Base-by-base conservation (phyloP, 2,329 filamentous ascomycete genomes). In the Fusarium miscanthi region DNA sequence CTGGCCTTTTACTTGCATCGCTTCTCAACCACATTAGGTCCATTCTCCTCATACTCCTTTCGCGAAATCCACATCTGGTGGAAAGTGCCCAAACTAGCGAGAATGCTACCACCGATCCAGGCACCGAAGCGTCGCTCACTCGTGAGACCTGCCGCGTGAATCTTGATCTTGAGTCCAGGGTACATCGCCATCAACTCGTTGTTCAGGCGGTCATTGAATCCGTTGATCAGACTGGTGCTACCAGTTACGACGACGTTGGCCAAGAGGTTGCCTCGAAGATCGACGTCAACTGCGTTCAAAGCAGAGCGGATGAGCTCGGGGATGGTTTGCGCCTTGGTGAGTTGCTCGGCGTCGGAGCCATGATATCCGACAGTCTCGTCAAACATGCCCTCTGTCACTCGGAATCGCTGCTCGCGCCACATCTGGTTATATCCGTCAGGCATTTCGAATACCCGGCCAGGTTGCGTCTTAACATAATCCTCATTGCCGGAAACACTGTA, bases 51-150 rank as follows among this genome's bases (percentile, higher is more conserved):
- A 78, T 98, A 98, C 85, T 99, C 96, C 86, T 97, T 97, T 82
- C 91, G 94, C 30, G 92, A 95, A 77, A 99, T 97, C 96, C 96
- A 99, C 93, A 99, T 95, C 86, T 99, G 96, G 85, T 99, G 96
- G 84, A 99, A 99, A 19, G 95, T 97, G 14, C 97, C 97, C 84
- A 99, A 83, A 82, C 95, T 98, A 11, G 94, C 95, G 75, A 99
- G 85, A 76, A 99, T 98, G 83, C 94, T 98, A 49, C 96, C 96
- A 51, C 97, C 96, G 75, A 99, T 94, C 95, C 96, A 99, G 54
- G 93, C 91, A 27, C 94, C 95, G 82, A 97, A 98, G 74, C 94
- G 92, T 59, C 97, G 87, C 87, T 99, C 97, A 41, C 92, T 93
- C 2, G 93, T 93, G 77, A 95, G 90, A 23, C 94, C 94, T 1